These are phyloP conservation scores for Phaeophleospora eucalypticola DNA, from an alignment of 2,329 filamentous ascomycete species.

Conservation along the genomic window DNA sequence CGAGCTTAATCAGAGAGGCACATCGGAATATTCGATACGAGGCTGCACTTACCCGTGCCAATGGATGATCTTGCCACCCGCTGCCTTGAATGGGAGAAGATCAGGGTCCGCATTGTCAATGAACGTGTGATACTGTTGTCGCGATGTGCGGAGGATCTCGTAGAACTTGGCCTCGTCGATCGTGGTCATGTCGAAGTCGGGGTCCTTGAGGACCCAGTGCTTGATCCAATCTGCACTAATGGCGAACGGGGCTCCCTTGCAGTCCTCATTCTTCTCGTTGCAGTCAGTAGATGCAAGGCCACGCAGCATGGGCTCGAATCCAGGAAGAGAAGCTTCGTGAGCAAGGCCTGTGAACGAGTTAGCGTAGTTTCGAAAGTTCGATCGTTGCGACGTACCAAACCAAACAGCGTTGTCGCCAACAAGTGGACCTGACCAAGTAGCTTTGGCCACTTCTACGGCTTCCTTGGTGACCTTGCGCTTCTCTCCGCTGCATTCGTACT, in stretches of 20 bases:
- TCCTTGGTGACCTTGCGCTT: constrained; percentile 25
- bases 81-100: constrained; percentile 32
- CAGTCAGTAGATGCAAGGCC: constrained; percentile 30
- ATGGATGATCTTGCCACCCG: constrained; percentile 38
- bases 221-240: constrained; percentile 35
- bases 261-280: constrained; percentile 19
- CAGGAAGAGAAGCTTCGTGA: constrained; percentile 19
- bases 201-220: constrained; percentile 31
- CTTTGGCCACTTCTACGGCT: constrained; percentile 30
- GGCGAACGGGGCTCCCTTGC: constrained; percentile 27
- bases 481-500: constrained; percentile 24
- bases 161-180: constrained; percentile 19
- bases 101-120: constrained; percentile 37
- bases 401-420: constrained; percentile 25
- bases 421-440: constrained; percentile 33
- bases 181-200: constrained; percentile 14
- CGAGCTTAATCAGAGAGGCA: too few relatives aligned
- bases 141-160: constrained; percentile 12
- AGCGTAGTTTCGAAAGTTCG: not conserved
- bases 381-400: constrained; percentile 26
- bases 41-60: constrained; percentile 11
- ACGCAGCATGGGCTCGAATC: constrained; percentile 17
- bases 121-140: constrained; percentile 28
- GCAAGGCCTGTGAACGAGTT: constrained; percentile 8
- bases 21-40: too few relatives aligned